Evolutionary conservation across 768 basidiomycete species (phyloP), one percentile per base, ranked within the genome.

Genomic region (Tulasnella sp.): DNA sequence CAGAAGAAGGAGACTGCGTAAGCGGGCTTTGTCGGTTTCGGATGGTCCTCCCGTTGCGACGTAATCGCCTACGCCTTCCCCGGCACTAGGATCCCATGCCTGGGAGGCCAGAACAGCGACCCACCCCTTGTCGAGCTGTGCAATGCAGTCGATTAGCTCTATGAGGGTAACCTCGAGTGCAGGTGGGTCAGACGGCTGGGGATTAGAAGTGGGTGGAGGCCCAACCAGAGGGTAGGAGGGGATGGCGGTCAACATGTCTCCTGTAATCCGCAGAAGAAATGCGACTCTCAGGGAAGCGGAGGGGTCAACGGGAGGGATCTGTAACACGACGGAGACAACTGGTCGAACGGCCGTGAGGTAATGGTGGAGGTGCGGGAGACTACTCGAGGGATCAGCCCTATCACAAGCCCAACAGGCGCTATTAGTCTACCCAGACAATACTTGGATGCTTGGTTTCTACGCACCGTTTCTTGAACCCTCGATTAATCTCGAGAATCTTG

Each of bases 61-160:
- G 55, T 44, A 44, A 20, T 40, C 71, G 26, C 85, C 88, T 5
- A 82, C 80, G 5, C 86, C 85, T 6, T 82, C 80, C 6, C 83
- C 81, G n/a, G 83, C 70, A 4, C 82, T 84, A 0, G 91, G 86
- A 80, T 93, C 89, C 93, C 93, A 94, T 1, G 87, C 86, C 81
- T 92, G 90, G 6, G 85, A 84, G 51, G 87, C 87, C 39, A 94
- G 86, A 1, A 92, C 91, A 23, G 88, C 87, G 18, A 89, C 80
- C 93, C 93, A 94, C 0, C 89, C 91, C 73, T 89, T 87, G 83
- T 94, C 93, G 48, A 94, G 87, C 81, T 92, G 90, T 81, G 90
- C 89, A 35, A 94, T 84, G 85, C 90, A 92, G 79, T 91, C 89
- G 35, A 92, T 85, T 6, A 92, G 86, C 48, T 87, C 85, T 42